Base-by-base conservation (phyloP, 495 filamentous ascomycete genomes). In the Usnea hakonensis region DNA sequence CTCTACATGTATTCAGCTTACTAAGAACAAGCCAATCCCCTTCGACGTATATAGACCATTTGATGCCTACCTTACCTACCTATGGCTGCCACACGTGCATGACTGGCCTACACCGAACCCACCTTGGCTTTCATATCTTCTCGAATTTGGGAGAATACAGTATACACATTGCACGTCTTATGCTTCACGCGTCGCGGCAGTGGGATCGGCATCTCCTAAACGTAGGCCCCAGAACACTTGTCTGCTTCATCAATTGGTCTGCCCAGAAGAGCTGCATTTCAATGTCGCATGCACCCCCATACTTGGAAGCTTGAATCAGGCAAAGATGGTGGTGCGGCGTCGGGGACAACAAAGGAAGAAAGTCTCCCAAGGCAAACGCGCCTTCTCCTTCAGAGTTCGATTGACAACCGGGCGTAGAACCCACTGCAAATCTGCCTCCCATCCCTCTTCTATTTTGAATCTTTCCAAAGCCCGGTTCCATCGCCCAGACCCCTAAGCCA, bases 401-500 rank as follows among this genome's bases (percentile, higher is more conserved):
- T 50, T 23, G 28, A 32, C 30, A 32, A 32, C 26, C 8, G 28
- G 48, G 28, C 48, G 14, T 52, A 50, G 10, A 32, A 50, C 13
- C 46, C 26, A 30, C 23, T 30, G 46, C 46, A 30, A 16, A 32
- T 30, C 26, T 30, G 13, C 46, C 26, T 48, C 10, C 46, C 28
- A 52, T 52, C 48, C 32, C n/a, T 17, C 1, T 32, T 28, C 48
- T 52, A 52, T n/a, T 17, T 52, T 17, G 2, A 32, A 32, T 28
- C 17, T 52, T 28, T 28, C 48, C 0, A 32, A 52, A 3, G 19
- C 3, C 5, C 16, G 48, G 26, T n/a, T 52, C 48, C 48, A 19
- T 52, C 48, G 55, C 37, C 55, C 37, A 57, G 21, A 26, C 55
- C 55, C 37, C 14, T 26, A 36, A 37, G 55, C 36, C 36, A 57